A percentile compares a stretch with the other conserved stretches of the same genome.
phyloP scores from a whole-genome alignment of 148 eudicot species.

The Persicaria maculosa region DNA sequence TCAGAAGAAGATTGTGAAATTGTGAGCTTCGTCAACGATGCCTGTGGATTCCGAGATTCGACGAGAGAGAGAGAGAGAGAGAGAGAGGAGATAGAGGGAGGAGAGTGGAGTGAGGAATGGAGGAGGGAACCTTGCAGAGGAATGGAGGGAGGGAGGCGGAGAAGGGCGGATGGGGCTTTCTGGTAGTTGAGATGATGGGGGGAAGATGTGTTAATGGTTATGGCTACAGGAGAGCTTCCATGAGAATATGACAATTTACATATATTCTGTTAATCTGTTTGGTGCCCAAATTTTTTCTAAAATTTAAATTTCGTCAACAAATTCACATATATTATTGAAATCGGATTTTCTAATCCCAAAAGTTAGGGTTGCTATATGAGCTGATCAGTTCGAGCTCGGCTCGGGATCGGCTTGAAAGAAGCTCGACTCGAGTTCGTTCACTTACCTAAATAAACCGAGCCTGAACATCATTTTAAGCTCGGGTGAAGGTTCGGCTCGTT shows the following conservation, averaged over 20 bases:
- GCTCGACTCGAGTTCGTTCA: too few relatives aligned
- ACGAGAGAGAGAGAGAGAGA: background rate
- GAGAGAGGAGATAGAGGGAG: background rate
- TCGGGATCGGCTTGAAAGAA: too few relatives aligned
- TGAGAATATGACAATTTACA: background rate
- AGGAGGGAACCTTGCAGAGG: background rate
- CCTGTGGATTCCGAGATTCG: background rate
- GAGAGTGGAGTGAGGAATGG: background rate
- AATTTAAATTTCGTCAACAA: too few relatives aligned
- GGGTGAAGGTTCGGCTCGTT: too few relatives aligned
- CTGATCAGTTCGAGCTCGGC: too few relatives aligned
- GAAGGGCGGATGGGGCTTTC: background rate
- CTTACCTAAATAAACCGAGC: too few relatives aligned
- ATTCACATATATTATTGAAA: too few relatives aligned
- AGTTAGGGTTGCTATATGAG: too few relatives aligned
- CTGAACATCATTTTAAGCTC: too few relatives aligned
- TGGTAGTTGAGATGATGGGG: constrained; percentile 2
- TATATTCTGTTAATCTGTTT: too few relatives aligned
- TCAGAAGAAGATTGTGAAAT: background rate
- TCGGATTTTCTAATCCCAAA: too few relatives aligned
- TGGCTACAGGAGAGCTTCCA: background rate
- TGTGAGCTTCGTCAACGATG: background rate
- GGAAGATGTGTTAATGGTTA: background rate
- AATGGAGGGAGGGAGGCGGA: background rate
- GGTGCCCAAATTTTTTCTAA: too few relatives aligned